Base-by-base conservation (phyloP, 2,329 filamentous ascomycete genomes). In the Didymella pomorum region DNA sequence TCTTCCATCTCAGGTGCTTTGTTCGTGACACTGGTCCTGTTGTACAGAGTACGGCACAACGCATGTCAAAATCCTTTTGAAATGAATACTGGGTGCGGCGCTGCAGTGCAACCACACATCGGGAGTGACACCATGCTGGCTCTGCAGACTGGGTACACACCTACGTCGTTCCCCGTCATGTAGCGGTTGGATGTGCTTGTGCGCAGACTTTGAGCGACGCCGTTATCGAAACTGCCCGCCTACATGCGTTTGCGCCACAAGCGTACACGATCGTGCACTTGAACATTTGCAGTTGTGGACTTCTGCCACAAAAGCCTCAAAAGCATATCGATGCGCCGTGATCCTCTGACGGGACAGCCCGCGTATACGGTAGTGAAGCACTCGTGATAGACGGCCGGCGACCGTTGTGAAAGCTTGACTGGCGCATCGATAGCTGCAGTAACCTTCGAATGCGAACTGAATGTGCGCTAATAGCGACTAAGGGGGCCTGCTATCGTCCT, bases 11-110 rank as follows among this genome's bases (percentile, higher is more conserved):
- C 53, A 46, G 21, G 23, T 58, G 54, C 58, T 63, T 61, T 65
- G 57, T 56, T 56, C 47, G 60, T 66, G 45, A 47, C 21, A 62
- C 58, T 29, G 26, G 21, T 20, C 14, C 25, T 16, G 62, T 58
- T 47, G 46, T 50, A 56, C 63, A 54, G 29, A 54, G 51, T 54
- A 54, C 62, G 55, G 55, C 59, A 56, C 51, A 43, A 61, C 61
- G 70, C 71, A 73, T 61, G 70, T 73, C 71, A 73, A 62, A 61
- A 63, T 68, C 62, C 61, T 69, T 69, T 68, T 31, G 52, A 58
- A 63, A 43, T 47, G 62, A 60, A 49, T 42, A 58, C 65, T 57
- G 54, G 52, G 61, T 63, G 65, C 56, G n/a, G 39, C 56, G 60
- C 61, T 59, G 71, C 60, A 50, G 73, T 71, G 62, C 48, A 61